Percentiles rank a stretch among this genome's conserved stretches.
Evolutionary conservation across 2,329 filamentous ascomycete species (phyloP).

Genomic region (Aureobasidium lini): DNA sequence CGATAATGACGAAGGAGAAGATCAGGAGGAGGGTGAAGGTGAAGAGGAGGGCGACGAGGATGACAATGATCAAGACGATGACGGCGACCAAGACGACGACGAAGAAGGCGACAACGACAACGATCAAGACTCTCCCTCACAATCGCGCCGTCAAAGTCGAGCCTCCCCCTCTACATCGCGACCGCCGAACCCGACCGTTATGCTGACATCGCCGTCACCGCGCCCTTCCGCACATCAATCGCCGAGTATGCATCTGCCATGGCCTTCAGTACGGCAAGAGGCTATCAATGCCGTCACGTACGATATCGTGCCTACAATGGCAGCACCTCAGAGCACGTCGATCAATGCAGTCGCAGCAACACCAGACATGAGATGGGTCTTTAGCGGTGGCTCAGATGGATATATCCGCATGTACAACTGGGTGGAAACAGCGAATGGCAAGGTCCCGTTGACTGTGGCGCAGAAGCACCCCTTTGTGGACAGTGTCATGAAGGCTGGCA

Average conservation of each 20-base stretch:
- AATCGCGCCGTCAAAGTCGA: slow-evolving; percentile 29
- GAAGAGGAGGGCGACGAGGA: slow-evolving; percentile 30
- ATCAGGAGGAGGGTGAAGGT: slow-evolving; percentile 30
- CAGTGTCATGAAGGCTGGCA: slow-evolving; percentile 89
- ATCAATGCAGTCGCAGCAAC: slow-evolving; percentile 90
- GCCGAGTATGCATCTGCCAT: slow-evolving; percentile 22
- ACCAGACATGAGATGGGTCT: slow-evolving; percentile 89
- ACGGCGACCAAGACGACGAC: slow-evolving; percentile 27
- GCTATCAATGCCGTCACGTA: slow-evolving; percentile 74
- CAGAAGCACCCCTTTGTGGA: slow-evolving; percentile 96
- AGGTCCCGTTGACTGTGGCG: slow-evolving; percentile 85
- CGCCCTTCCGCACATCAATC: slow-evolving; percentile 27
- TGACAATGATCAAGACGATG: slow-evolving; percentile 33
- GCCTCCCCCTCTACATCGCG: slow-evolving; percentile 18
- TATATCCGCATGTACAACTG: slow-evolving; percentile 98
- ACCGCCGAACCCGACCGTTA: slow-evolving; percentile 40
- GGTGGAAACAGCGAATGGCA: slow-evolving; percentile 88
- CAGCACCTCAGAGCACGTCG: slow-evolving; percentile 88
- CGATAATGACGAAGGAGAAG: slow-evolving; percentile 24
- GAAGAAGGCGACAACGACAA: slow-evolving; percentile 34
- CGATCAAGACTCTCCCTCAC: slow-evolving; percentile 37
- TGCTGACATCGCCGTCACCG: slow-evolving; percentile 42
- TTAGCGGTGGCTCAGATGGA: slow-evolving; percentile 87
- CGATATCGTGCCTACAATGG: slow-evolving; percentile 95
- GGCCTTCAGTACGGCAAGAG: slow-evolving; percentile 57